Evolutionary conservation across 139 green algal species (phyloP), one percentile per base, ranked within the genome.

Genomic region (Bryopsis sp.): DNA sequence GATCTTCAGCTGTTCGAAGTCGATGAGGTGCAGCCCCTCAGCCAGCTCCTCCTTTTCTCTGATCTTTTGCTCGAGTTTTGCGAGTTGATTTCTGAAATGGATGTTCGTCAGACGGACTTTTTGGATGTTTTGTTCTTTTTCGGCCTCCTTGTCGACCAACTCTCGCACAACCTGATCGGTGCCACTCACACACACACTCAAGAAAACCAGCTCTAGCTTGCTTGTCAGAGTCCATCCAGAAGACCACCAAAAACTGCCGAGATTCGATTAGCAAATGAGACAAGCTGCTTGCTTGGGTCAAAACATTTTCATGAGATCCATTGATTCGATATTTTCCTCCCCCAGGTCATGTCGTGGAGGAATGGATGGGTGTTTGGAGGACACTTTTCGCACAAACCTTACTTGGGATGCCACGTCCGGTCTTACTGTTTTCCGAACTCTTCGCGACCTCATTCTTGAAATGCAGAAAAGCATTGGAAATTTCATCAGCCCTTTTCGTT

Each of bases 1-100:
- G 47, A 96, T 96, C 74, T 94, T 93, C 54, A 95, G 84, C 80
- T 96, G 90, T 85, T 96, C 90, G 80, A 94, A 96, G 78, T 96
- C 90, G 26, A 96, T 92, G 32, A 95, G 79, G 65, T 95, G 88
- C 62, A 96, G 82, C 7, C 88, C 88, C 61, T 94, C 88, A 26
- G 79, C 86, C 58, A 92, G 79, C 71, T 83, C 65, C 68, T 85
- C 79, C 47, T 58, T 72, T 11, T 50, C 66, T 31, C 39, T 47
- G 5, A 73, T 64, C 47, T 79, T 82, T 46, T 81, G 74, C 58
- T 69, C 48, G 39, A 85, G 71, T 54, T 72, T 74, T 47, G 71
- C 11, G 15, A 26, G 19, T 59, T 70, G 61, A 75, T 86, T 85
- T 29, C 58, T 60, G 39, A 89, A 70, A 58, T 85, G 75, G 58